Percentiles rank a stretch among this genome's conserved stretches.
These are phyloP conservation scores for Magnolia kwangsiensis DNA, from an alignment of 164 flowering plant genomes.

Conservation along the genomic window DNA sequence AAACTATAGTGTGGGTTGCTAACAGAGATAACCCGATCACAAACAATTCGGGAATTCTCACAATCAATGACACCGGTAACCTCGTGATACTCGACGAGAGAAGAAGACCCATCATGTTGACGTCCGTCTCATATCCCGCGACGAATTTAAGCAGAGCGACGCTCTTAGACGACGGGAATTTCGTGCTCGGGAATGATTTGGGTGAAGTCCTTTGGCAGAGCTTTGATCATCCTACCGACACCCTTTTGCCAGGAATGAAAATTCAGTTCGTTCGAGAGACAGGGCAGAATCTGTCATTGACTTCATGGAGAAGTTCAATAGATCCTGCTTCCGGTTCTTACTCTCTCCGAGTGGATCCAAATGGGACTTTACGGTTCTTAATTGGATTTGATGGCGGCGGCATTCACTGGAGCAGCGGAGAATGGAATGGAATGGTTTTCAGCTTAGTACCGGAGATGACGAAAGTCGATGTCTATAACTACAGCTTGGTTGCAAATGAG, in stretches of 20 bases:
- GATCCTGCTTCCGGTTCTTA: conserved; percentile 31
- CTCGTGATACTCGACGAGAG: not conserved
- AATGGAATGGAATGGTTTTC: conserved; percentile 5
- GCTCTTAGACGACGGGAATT: conserved; percentile 25
- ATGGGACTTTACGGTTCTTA: not conserved
- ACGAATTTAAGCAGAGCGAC: not conserved
- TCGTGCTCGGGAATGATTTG: not conserved
- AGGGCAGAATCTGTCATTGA: not conserved
- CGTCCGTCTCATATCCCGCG: not conserved
- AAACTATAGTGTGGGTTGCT: conserved; percentile 9
- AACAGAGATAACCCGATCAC: conserved; percentile 1
- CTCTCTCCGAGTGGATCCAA: conserved; percentile 8
- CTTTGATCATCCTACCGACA: conserved; percentile 32
- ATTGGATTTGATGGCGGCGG: not conserved
- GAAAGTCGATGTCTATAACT: conserved; percentile 4
- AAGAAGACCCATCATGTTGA: not conserved
- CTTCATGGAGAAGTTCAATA: conserved; percentile 28
- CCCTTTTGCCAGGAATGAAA: conserved; percentile 25
- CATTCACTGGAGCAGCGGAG: not conserved
- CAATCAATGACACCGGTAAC: not conserved
- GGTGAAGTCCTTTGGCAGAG: conserved; percentile 27
- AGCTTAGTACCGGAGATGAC: not conserved
- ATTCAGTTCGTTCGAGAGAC: conserved; percentile 11
- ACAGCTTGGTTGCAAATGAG: not conserved
- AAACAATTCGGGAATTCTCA: conserved; percentile 1